Evolutionary conservation across 345 rosid genomes (phyloP), one percentile per base, ranked within the genome.

Genomic region (Citropsis articulata): DNA sequence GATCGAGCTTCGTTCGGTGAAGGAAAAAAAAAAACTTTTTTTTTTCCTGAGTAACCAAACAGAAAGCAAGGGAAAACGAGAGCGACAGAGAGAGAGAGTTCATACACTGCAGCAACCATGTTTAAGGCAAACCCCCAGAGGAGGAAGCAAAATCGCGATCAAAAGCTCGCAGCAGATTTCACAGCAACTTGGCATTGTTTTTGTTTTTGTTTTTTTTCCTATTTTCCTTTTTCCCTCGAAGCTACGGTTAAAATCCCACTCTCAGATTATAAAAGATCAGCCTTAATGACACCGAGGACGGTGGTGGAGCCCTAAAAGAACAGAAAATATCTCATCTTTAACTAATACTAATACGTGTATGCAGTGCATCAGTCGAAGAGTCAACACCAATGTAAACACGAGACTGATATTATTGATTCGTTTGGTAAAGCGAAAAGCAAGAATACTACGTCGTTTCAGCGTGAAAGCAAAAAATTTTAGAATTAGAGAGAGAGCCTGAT

Each of bases 41-140:
- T 10, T 75, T 75, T 50, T 19, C 24, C 33, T 42, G 0, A 2
- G 71, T 28, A 68, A 40, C 55, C 55, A 68, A 40, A 24, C 31
- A 68, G 72, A 68, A 67, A 68, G 2, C 19, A 68, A 38, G 48
- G 36, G 9, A 8, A 66, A 36, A 21, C 40, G 13, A 67, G 14
- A 66, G 13, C 9, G 5, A 4, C 9, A 9, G 45, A 66, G 18
- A 24, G 73, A 35, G 35, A 36, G 22, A 38, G 21, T 33, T 69
- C 73, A 50, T 80, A 84, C 89, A 30, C 56, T 72, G 84, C 89
- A 86, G 62, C 89, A 86, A 63, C 87, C 87, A 76, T 86, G 89
- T 27, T 82, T 66, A 48, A 86, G 77, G 84, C 87, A 80, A 31
- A 86, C 89, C 61, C 89, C 89, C n/a, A 86, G 28, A 38, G 89